Conservation (phyloP, 179 eudicot genomes). For the Silene noctiflora region DNA sequence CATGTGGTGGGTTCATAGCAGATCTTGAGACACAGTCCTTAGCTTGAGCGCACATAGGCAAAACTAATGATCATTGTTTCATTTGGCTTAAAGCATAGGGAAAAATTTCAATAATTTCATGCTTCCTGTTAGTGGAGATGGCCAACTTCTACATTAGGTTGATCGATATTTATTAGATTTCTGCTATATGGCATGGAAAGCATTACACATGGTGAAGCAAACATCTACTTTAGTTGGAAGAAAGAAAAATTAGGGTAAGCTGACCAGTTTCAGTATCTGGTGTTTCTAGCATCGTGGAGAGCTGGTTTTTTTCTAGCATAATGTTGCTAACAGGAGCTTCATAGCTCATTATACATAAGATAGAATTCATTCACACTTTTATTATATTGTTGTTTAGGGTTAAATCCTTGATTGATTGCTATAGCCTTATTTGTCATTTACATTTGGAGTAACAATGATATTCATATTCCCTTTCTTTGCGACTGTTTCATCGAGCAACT, state of each 20-base stretch:
- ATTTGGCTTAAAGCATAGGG: too few relatives aligned
- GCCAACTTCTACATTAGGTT: neutral
- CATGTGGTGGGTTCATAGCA: too few relatives aligned
- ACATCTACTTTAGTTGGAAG: neutral
- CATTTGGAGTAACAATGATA: neutral
- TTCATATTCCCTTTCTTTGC: constrained; percentile 2
- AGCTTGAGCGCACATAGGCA: too few relatives aligned
- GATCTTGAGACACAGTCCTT: too few relatives aligned
- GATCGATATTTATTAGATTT: neutral
- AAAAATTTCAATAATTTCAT: neutral
- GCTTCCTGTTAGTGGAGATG: neutral
- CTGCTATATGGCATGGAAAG: constrained; percentile 1
- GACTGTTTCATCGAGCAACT: neutral
- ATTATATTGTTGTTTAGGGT: neutral
- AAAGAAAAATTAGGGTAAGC: neutral
- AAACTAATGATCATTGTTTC: too few relatives aligned
- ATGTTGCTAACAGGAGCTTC: neutral
- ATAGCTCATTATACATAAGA: neutral
- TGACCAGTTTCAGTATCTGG: neutral
- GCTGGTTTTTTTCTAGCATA: constrained; percentile 1
- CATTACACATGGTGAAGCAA: neutral
- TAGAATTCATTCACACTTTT: neutral
- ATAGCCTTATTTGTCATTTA: neutral
- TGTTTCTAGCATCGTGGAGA: neutral
- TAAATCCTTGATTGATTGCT: neutral